Percentiles rank a stretch among this genome's conserved stretches.
phyloP scores from a whole-genome alignment of 176 grass and related monocot genomes.

The Triticum timopheevii region DNA sequence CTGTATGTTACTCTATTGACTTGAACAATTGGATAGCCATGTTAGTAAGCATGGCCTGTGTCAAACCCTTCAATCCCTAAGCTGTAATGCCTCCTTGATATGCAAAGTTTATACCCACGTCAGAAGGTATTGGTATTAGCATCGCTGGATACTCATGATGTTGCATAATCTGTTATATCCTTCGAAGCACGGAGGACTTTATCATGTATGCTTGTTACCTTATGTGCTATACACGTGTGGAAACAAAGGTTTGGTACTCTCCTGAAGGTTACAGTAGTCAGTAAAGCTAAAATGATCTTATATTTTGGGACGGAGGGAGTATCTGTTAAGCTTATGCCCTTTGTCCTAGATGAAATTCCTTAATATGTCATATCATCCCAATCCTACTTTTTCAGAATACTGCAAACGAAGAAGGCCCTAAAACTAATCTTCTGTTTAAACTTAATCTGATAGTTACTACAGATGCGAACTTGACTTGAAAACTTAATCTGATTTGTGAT shows the following conservation, averaged over 20 bases:
- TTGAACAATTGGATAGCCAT: not conserved
- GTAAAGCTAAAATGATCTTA: not conserved
- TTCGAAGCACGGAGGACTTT: not conserved
- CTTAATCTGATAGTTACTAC: not conserved
- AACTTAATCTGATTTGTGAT: not conserved
- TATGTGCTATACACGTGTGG: not conserved
- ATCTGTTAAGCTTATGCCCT: not conserved
- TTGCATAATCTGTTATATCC: slow-evolving; percentile 1
- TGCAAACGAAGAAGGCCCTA: not conserved
- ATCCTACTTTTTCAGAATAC: not conserved
- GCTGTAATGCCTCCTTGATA: not conserved
- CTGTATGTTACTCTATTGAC: not conserved
- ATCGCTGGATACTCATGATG: not conserved
- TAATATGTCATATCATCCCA: not conserved
- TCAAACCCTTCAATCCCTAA: not conserved
- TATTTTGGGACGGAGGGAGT: too few species aligned
- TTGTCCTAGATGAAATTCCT: slow-evolving; percentile 2
- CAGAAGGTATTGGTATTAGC: slow-evolving; percentile 2
- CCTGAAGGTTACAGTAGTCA: not conserved
- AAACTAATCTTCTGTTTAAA: slow-evolving; percentile 4
- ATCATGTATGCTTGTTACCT: not conserved
- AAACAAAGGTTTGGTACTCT: not conserved
- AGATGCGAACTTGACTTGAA: slow-evolving; percentile 7
- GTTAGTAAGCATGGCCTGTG: not conserved
- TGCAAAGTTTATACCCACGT: not conserved